Conservation (phyloP, 2,329 filamentous ascomycete species). For the Ophiostoma sp. region DNA sequence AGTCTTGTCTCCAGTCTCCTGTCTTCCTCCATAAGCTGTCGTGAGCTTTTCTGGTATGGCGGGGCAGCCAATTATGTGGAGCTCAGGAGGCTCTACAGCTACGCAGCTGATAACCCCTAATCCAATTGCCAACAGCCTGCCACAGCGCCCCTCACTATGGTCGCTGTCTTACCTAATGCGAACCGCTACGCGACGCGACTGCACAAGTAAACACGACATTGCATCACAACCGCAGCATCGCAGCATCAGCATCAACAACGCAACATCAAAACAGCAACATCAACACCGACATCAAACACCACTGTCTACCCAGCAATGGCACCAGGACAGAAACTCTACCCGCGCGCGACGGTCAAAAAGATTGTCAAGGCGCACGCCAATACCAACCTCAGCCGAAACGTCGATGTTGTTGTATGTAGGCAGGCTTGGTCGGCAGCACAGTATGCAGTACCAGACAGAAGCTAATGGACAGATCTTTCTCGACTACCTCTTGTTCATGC, state of each 20-base stretch:
- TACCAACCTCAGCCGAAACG: constrained; percentile 74
- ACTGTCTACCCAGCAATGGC: constrained; percentile 39
- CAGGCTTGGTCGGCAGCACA: neutral
- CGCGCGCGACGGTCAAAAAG: constrained; percentile 77
- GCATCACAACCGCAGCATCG: neutral
- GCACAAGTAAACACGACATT: neutral
- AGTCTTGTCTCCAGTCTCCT: neutral
- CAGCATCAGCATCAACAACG: neutral
- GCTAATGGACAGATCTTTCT: constrained; percentile 62
- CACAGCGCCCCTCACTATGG: constrained; percentile 15
- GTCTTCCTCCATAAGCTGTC: neutral
- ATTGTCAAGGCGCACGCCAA: constrained; percentile 86
- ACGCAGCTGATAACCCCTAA: neutral
- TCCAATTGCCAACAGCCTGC: neutral
- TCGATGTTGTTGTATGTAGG: constrained; percentile 67
- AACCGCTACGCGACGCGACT: neutral
- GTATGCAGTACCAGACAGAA: neutral
- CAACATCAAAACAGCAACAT: neutral
- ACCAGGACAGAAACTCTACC: constrained; percentile 69
- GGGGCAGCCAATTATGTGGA: constrained; percentile 3
- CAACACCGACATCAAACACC: neutral
- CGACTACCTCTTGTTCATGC: constrained; percentile 78
- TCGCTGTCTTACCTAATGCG: constrained; percentile 18
- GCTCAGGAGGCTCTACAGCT: neutral
- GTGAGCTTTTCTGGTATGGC: neutral